A percentile compares a stretch with the other conserved stretches of the same genome.
These are phyloP conservation scores for Cryptococcus maquisensis DNA, from an alignment of 1,284 basidiomycete species.

Conservation along the genomic window DNA sequence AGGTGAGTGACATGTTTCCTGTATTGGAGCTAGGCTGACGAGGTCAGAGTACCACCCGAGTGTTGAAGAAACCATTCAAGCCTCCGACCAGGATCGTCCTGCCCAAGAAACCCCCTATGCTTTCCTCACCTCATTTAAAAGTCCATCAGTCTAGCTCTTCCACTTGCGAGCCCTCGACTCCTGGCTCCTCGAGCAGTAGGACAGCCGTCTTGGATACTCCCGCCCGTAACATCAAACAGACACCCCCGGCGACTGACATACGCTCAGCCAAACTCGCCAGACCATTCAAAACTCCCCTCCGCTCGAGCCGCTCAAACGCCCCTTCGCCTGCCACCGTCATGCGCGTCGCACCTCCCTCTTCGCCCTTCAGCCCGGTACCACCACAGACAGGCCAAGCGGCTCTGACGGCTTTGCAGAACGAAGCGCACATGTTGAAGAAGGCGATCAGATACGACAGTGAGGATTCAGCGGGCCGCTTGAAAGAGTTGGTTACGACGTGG, in stretches of 20 bases:
- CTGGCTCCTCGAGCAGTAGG: not conserved
- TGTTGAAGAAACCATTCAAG: slow-evolving; percentile 41
- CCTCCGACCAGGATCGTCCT: slow-evolving; percentile 17
- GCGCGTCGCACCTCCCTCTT: not conserved
- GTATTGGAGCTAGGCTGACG: not conserved
- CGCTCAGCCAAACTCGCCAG: slow-evolving; percentile 7
- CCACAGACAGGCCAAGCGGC: slow-evolving; percentile 1
- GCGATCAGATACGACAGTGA: slow-evolving; percentile 30
- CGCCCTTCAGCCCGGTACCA: not conserved
- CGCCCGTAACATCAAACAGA: not conserved
- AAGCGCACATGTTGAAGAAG: slow-evolving; percentile 23
- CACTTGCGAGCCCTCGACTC: not conserved
- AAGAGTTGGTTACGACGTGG: slow-evolving; percentile 31
- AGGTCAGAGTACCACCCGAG: slow-evolving; percentile 22
- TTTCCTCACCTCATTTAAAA: not conserved
- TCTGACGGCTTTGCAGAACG: slow-evolving; percentile 25
- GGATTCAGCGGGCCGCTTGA: slow-evolving; percentile 29
- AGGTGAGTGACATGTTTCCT: slow-evolving; percentile 15
- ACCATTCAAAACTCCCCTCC: slow-evolving; percentile 30
- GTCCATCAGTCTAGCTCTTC: too few species aligned
- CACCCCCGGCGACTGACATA: not conserved
- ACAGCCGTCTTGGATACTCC: not conserved
- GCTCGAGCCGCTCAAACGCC: slow-evolving; percentile 6
- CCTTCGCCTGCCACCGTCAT: slow-evolving; percentile 7
- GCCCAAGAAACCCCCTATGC: not conserved